Evolutionary conservation across 2,329 filamentous ascomycete species (phyloP).

Genomic region (Claviceps capensis): DNA sequence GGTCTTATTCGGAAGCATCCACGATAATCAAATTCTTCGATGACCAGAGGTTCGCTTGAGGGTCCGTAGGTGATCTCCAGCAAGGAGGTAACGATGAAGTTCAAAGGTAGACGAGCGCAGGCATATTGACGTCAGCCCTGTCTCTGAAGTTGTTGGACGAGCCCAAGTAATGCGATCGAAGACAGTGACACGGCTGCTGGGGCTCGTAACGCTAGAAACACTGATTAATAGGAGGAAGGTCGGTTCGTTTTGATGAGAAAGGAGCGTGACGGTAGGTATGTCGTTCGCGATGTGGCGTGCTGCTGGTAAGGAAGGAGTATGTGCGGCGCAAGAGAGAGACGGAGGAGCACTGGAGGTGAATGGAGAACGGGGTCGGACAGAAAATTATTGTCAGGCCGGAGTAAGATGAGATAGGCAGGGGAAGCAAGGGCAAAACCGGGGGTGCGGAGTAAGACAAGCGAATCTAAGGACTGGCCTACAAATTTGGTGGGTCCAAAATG

Average conservation of each 20-base stretch:
- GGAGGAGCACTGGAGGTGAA: neutral
- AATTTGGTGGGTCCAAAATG: neutral
- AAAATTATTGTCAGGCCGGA: neutral
- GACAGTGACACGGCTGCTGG: neutral
- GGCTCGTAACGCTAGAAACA: neutral
- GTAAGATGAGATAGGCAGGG: neutral
- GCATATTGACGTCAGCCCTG: constrained; percentile 4
- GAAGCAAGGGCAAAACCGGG: neutral
- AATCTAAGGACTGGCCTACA: neutral
- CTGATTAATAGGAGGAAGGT: neutral
- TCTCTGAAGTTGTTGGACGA: neutral
- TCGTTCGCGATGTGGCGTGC: neutral
- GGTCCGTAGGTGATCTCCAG: neutral
- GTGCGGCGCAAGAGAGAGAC: neutral
- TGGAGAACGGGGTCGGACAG: neutral
- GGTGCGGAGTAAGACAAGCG: neutral
- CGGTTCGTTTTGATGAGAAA: neutral
- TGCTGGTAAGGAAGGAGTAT: neutral
- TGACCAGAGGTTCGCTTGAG: neutral
- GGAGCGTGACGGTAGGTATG: neutral
- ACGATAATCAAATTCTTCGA: neutral
- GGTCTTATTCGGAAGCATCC: neutral
- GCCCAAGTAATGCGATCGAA: neutral
- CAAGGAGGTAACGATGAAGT: neutral
- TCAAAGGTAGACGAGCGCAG: neutral